These are phyloP conservation scores for Colletotrichum simmondsii DNA, from an alignment of 2,329 filamentous ascomycete genomes.

Conservation along the genomic window DNA sequence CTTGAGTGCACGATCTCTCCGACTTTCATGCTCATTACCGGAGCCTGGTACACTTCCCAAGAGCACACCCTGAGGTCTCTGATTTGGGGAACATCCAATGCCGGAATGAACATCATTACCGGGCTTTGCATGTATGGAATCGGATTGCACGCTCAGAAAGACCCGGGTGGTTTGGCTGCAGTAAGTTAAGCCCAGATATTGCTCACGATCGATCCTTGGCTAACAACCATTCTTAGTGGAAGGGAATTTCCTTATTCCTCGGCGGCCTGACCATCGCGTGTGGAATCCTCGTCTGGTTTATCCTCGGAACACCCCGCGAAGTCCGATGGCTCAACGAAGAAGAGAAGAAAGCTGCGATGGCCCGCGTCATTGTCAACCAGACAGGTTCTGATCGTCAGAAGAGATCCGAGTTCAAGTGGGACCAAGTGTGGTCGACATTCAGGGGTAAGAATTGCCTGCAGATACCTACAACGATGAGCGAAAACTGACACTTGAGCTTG, in stretches of 20 bases:
- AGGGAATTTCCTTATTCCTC: slow-evolving; percentile 43
- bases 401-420: slow-evolving; percentile 41
- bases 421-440: slow-evolving; percentile 42
- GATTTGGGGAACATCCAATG: slow-evolving; percentile 46
- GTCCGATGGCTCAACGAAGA: slow-evolving; percentile 43
- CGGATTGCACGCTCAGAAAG: slow-evolving; percentile 36
- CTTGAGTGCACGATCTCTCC: slow-evolving; percentile 44
- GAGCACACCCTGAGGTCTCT: slow-evolving; percentile 44
- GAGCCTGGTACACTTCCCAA: slow-evolving; percentile 44
- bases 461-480: background rate
- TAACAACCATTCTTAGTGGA: slow-evolving; percentile 34
- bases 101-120: slow-evolving; percentile 45
- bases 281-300: slow-evolving; percentile 39
- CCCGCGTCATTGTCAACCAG: slow-evolving; percentile 41
- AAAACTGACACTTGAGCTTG: no score
- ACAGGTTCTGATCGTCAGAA: slow-evolving; percentile 42
- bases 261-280: slow-evolving; percentile 41
- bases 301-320: slow-evolving; percentile 44
- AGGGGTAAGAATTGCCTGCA: slow-evolving; percentile 14
- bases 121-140: slow-evolving; percentile 43
- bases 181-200: slow-evolving; percentile 4
- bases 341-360: slow-evolving; percentile 43
- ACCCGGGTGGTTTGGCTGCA: slow-evolving; percentile 38
- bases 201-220: background rate
- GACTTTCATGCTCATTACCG: slow-evolving; percentile 45